phyloP scores from a whole-genome alignment of 1,284 basidiomycete genomes.

The Takashimella koratensis region DNA sequence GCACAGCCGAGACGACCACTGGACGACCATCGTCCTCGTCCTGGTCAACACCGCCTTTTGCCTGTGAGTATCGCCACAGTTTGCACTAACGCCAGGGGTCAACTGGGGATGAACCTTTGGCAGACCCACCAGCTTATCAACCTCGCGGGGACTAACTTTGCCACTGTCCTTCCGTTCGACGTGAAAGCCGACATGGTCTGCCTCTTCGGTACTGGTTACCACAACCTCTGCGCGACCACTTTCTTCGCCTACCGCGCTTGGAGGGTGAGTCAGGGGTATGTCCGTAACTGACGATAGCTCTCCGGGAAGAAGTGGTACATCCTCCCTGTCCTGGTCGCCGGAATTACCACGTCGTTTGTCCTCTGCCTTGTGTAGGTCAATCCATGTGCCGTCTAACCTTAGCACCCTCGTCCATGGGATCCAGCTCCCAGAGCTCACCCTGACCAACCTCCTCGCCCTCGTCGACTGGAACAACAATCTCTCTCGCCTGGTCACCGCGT shows the following conservation, averaged over 20 bases:
- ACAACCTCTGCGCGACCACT: constrained; percentile 4
- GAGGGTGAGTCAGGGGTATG: constrained; percentile 4
- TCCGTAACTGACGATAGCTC: not conserved
- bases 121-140: constrained; percentile 14
- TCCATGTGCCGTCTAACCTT: no score
- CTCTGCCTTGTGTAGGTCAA: constrained; percentile 12
- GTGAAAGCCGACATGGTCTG: constrained; percentile 12
- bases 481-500: constrained; percentile 8
- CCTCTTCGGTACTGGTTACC: constrained; percentile 7
- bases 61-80: no score
- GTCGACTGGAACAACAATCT: constrained; percentile 3
- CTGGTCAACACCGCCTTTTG: no score
- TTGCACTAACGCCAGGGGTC: no score
- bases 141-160: constrained; percentile 9
- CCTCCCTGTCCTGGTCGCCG: not conserved
- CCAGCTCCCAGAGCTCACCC: no score
- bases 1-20: no score
- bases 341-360: constrained; percentile 3
- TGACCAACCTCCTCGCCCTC: not conserved
- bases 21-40: no score
- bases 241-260: constrained; percentile 10
- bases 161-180: constrained; percentile 7
- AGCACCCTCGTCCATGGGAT: no score
- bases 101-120: constrained; percentile 12
- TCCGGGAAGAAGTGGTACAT: constrained; percentile 3